Conservation (phyloP, 495 filamentous ascomycete genomes). For the Xylaria nigripes region DNA sequence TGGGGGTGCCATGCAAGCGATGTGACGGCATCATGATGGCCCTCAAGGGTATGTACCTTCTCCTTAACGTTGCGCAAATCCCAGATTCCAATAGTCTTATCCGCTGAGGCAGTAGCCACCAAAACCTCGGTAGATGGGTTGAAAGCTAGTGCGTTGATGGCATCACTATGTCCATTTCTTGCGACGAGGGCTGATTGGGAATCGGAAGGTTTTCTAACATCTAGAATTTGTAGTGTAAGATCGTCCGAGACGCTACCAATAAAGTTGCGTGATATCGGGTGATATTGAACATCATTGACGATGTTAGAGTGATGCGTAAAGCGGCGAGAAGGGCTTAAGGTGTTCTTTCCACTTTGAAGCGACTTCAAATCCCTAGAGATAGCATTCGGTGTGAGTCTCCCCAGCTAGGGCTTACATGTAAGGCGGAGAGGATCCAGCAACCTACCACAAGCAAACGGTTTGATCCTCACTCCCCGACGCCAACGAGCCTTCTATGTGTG, state of each 20-base stretch:
- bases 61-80: slow-evolving; percentile 82
- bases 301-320: slow-evolving; percentile 85
- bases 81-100: slow-evolving; percentile 93
- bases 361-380: slow-evolving; percentile 63
- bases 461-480: slow-evolving; percentile 85
- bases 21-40: slow-evolving; percentile 80
- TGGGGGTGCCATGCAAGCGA: slow-evolving; percentile 90
- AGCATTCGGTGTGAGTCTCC: not conserved
- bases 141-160: slow-evolving; percentile 90
- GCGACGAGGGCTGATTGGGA: slow-evolving; percentile 57
- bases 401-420: not conserved
- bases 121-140: slow-evolving; percentile 81
- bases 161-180: slow-evolving; percentile 67
- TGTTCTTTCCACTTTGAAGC: slow-evolving; percentile 60
- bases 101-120: slow-evolving; percentile 84
- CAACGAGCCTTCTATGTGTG: slow-evolving; percentile 70
- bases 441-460: slow-evolving; percentile 84
- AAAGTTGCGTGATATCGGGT: slow-evolving; percentile 69
- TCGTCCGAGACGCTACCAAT: slow-evolving; percentile 96
- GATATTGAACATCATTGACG: slow-evolving; percentile 94
- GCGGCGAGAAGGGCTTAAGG: slow-evolving; percentile 56
- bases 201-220: slow-evolving; percentile 60
- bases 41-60: slow-evolving; percentile 77
- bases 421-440: not conserved
- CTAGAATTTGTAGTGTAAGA: slow-evolving; percentile 82